Percentiles rank a stretch among this genome's conserved stretches.
These are phyloP conservation scores for Ceratobasidium sp. DNA, from an alignment of 1,284 basidiomycete genomes.

Conservation along the genomic window DNA sequence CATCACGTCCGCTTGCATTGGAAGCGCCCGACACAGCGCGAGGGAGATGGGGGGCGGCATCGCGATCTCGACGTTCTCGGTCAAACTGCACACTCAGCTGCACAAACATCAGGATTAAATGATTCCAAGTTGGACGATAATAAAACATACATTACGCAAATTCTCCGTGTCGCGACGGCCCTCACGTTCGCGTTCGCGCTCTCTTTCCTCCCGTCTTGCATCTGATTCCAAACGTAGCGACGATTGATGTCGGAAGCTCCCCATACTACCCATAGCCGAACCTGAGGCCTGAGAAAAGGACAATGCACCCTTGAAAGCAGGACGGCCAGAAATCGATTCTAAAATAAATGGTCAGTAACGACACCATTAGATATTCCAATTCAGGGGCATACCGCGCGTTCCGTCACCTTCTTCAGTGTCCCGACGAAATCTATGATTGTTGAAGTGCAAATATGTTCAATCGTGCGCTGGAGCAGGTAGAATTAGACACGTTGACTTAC, in stretches of 20 bases:
- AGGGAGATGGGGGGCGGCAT: conserved; percentile 35
- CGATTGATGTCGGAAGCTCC: conserved; percentile 87
- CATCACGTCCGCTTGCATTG: conserved; percentile 27
- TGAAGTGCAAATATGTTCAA: conserved; percentile 8
- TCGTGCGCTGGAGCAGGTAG: not conserved
- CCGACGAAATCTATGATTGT: conserved; percentile 12
- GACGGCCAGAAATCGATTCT: conserved; percentile 58
- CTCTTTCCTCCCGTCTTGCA: conserved; percentile 56
- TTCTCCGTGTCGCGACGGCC: conserved; percentile 54
- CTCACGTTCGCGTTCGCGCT: conserved; percentile 57
- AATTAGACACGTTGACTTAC: not conserved
- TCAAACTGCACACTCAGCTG: conserved; percentile 39
- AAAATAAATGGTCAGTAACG: conserved; percentile 20
- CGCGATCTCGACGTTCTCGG: conserved; percentile 39
- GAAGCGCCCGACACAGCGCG: conserved; percentile 29
- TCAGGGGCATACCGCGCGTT: conserved; percentile 10
- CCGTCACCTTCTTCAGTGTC: conserved; percentile 38
- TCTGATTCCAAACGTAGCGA: conserved; percentile 62
- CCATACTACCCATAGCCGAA: conserved; percentile 62
- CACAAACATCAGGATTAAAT: not conserved
- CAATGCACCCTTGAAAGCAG: conserved; percentile 71
- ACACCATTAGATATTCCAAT: conserved; percentile 4
- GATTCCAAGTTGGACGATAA: conserved; percentile 24
- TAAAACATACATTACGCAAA: conserved; percentile 30
- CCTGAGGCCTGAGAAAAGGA: conserved; percentile 77